Evolutionary conservation across 306 rosid species (phyloP), one percentile per base, ranked within the genome.

Genomic region (Sechiopsis laciniata): DNA sequence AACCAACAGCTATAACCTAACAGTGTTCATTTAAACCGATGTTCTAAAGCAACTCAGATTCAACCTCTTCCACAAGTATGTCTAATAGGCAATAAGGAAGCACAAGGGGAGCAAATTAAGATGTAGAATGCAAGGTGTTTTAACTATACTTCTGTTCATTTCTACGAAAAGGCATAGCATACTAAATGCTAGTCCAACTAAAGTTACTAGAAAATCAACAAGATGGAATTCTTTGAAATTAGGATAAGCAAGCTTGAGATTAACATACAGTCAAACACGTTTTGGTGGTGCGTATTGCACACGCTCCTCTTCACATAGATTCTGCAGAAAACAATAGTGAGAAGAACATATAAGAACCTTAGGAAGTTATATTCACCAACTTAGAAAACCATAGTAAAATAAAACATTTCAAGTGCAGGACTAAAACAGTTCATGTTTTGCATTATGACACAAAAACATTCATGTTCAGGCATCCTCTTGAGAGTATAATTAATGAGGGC

Each of bases 211-310:
- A 10, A 14, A 55, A 48, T 14, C 10, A 68, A 68, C 73, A 12
- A 68, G 72, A 10, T 6, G 19, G 53, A 68, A 11, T 12, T 68
- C 16, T 46, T 21, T 48, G n/a, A 46, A 45, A 46, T 45, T 20
- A 15, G 21, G 6, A 50, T 13, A 12, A 24, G 32, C 54, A 8
- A 48, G 73, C 37, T 32, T 1, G 4, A 68, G 40, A 68, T 37
- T 69, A 13, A 22, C 58, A 14, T 69, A 69, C 20, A 7, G 7
- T 88, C 81, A 85, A 75, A 16, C 62, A 40, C 87, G 91, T 81
- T 83, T 90, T 54, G 96, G 96, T 42, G 96, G 94, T 6, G 79
- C 77, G 74, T 93, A 93, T 22, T 82, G 96, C 88, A 90, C 89
- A 15, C 82, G 88, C 80, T 83, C 88, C 13, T 90, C 96, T 59